phyloP scores from a whole-genome alignment of 2,329 filamentous ascomycete genomes.

The Pseudocercospora pini-densiflorae region DNA sequence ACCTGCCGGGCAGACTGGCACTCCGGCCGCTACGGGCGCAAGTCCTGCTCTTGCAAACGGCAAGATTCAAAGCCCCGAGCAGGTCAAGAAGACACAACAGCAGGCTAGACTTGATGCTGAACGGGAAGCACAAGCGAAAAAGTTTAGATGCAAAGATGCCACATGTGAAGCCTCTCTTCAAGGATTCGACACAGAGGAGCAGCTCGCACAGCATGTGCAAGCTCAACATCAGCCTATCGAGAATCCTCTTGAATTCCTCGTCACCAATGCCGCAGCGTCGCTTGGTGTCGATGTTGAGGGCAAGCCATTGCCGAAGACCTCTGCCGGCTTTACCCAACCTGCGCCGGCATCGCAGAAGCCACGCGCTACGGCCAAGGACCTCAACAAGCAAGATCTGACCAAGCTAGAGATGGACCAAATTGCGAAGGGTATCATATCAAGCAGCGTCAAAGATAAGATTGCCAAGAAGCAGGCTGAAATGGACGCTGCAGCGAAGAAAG shows the following conservation, averaged over 20 bases:
- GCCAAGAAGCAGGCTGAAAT: slow-evolving; percentile 28
- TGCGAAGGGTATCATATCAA: slow-evolving; percentile 18
- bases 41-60: slow-evolving; percentile 45
- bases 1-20: slow-evolving; percentile 39
- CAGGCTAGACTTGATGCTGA: slow-evolving; percentile 47
- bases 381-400: slow-evolving; percentile 21
- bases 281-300: slow-evolving; percentile 55
- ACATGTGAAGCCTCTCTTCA: slow-evolving; percentile 57
- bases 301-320: slow-evolving; percentile 25
- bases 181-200: slow-evolving; percentile 55
- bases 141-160: slow-evolving; percentile 59
- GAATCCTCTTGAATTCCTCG: slow-evolving; percentile 60
- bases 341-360: slow-evolving; percentile 13
- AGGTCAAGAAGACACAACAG: slow-evolving; percentile 48
- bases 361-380: slow-evolving; percentile 25
- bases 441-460: slow-evolving; percentile 22
- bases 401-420: slow-evolving; percentile 20
- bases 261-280: slow-evolving; percentile 54
- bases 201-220: slow-evolving; percentile 58
- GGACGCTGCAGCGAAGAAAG: slow-evolving; percentile 24
- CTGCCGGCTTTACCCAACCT: slow-evolving; percentile 9
- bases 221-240: slow-evolving; percentile 59
- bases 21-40: slow-evolving; percentile 42
- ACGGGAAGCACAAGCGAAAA: slow-evolving; percentile 47
- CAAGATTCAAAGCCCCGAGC: slow-evolving; percentile 49